Percentiles rank a stretch among this genome's conserved stretches.
Evolutionary conservation across 768 basidiomycete species (phyloP).

Genomic region (Termitomyces sp.): DNA sequence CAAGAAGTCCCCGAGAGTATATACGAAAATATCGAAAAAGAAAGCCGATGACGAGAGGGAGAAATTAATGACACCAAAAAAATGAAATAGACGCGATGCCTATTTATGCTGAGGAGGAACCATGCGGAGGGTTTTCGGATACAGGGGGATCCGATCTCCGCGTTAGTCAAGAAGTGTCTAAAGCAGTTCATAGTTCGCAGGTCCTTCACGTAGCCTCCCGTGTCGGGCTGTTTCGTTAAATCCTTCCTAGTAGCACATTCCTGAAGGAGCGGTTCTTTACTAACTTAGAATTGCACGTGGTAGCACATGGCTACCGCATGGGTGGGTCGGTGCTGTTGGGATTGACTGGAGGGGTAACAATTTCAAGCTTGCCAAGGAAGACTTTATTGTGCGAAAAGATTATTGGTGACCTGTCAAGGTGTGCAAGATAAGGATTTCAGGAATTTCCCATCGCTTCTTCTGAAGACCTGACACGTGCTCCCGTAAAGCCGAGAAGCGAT

Average conservation of each 20-base stretch:
- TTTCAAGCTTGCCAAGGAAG: background rate
- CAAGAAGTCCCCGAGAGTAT: background rate
- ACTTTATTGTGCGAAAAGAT: background rate
- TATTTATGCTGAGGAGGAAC: constrained; percentile 35
- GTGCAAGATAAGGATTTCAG: background rate
- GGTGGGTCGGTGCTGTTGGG: constrained; percentile 11
- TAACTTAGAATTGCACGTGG: constrained; percentile 28
- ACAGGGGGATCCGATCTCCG: constrained; percentile 34
- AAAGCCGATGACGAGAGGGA: background rate
- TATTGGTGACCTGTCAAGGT: background rate
- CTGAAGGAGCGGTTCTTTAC: background rate
- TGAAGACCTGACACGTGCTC: background rate
- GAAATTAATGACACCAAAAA: constrained; percentile 7
- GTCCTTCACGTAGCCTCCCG: constrained; percentile 6
- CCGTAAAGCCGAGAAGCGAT: background rate
- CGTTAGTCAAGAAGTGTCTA: constrained; percentile 22
- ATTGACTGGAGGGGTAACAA: constrained; percentile 10
- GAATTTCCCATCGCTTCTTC: background rate
- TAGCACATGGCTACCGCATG: constrained; percentile 28
- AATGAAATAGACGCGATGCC: constrained; percentile 26
- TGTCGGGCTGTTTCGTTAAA: constrained; percentile 1
- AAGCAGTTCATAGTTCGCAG: constrained; percentile 9
- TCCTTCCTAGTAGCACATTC: background rate
- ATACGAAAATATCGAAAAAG: background rate
- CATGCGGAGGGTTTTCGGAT: constrained; percentile 36